Evolutionary conservation across 1,284 basidiomycete genomes (phyloP).

Genomic region (Meira nashicola): DNA sequence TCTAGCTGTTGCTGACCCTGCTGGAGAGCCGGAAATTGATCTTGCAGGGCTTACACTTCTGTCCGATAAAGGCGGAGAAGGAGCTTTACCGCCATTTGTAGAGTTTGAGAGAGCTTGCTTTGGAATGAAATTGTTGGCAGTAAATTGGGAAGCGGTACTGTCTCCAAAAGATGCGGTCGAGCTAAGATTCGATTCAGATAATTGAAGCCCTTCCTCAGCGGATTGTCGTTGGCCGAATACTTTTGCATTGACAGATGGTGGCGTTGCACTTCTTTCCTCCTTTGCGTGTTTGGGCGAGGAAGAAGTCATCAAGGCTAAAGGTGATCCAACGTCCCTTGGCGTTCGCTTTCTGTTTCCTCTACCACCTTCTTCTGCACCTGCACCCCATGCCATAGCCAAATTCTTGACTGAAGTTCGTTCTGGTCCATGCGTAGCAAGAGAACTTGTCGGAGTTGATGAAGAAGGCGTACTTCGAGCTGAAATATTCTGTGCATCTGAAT

Average conservation of each 20-base stretch:
- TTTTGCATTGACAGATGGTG: not conserved
- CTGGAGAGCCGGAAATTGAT: not conserved
- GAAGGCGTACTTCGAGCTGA: not conserved
- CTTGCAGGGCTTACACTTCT: not conserved
- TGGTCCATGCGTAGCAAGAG: slow-evolving; percentile 44
- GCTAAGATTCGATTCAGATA: not conserved
- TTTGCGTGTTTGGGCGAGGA: slow-evolving; percentile 11
- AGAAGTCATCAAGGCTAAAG: slow-evolving; percentile 12
- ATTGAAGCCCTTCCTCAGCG: not conserved
- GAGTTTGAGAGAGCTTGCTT: not conserved
- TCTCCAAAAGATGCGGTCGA: not conserved
- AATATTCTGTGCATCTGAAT: no score
- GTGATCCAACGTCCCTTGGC: slow-evolving; percentile 25
- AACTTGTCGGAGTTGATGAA: slow-evolving; percentile 1
- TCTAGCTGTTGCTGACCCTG: not conserved
- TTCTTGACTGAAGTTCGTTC: slow-evolving; percentile 50
- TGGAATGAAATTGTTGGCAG: not conserved
- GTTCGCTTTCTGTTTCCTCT: slow-evolving; percentile 41
- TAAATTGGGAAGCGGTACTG: not conserved
- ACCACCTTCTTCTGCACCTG: slow-evolving; percentile 34
- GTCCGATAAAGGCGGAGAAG: not conserved
- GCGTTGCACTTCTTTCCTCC: not conserved
- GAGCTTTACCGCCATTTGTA: not conserved
- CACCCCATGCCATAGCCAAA: slow-evolving; percentile 49
- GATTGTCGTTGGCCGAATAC: not conserved